These are phyloP conservation scores for Trichophyton schoenleinii DNA, from an alignment of 2,329 filamentous ascomycete species.

Conservation along the genomic window DNA sequence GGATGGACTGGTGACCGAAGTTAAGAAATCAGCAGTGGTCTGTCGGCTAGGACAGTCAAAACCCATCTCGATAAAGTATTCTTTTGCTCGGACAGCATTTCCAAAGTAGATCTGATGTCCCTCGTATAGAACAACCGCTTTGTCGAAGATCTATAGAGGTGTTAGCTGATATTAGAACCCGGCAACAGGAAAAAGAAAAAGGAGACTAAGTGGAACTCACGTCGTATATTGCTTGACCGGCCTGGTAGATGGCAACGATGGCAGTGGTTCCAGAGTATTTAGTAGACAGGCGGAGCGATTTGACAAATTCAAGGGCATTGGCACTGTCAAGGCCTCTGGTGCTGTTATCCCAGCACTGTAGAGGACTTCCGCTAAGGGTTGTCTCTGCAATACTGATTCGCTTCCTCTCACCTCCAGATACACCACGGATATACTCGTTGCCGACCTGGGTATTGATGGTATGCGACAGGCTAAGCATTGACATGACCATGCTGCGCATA, in stretches of 20 bases:
- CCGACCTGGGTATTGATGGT: slow-evolving; percentile 76
- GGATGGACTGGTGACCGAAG: slow-evolving; percentile 68
- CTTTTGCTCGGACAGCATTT: slow-evolving; percentile 51
- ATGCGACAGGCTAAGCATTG: slow-evolving; percentile 41
- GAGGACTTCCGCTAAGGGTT: slow-evolving; percentile 60
- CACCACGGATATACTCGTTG: slow-evolving; percentile 64
- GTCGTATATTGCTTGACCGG: slow-evolving; percentile 66
- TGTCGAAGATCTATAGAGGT: slow-evolving; percentile 53
- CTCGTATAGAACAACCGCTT: slow-evolving; percentile 67
- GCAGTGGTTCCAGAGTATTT: slow-evolving; percentile 73
- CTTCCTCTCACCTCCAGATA: slow-evolving; percentile 68
- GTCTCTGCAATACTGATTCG: slow-evolving; percentile 73
- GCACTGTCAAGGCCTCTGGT: slow-evolving; percentile 57
- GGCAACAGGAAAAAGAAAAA: slow-evolving; percentile 13
- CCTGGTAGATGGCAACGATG: slow-evolving; percentile 77
- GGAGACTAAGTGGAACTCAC: slow-evolving; percentile 1
- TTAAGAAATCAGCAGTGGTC: slow-evolving; percentile 71
- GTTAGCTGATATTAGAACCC: slow-evolving; percentile 2
- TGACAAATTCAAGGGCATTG: slow-evolving; percentile 54
- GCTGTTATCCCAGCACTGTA: slow-evolving; percentile 65
- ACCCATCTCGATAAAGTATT: slow-evolving; percentile 65
- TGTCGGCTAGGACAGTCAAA: slow-evolving; percentile 63
- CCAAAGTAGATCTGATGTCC: slow-evolving; percentile 69
- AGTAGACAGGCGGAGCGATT: slow-evolving; percentile 64
- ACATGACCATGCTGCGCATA: slow-evolving; percentile 36